Base-by-base conservation (phyloP, 768 basidiomycete genomes). In the Suillus brevipes region DNA sequence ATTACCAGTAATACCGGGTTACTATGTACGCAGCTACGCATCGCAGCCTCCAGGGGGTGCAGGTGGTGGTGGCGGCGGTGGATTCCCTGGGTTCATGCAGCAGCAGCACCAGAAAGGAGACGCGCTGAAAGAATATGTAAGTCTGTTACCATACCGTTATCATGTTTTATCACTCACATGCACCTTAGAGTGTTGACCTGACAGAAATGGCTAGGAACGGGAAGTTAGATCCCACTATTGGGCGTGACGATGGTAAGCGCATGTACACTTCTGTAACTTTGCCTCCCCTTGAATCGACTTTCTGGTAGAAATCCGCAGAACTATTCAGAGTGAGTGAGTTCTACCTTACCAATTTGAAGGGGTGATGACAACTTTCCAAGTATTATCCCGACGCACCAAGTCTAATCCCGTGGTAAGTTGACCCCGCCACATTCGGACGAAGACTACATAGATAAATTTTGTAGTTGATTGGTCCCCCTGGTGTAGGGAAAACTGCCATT, bases 401-500 rank as follows among this genome's bases (percentile, higher is more conserved):
- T 93, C 91, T 9, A 96, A 97, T 70, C 95, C 94, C 6, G 93
- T 96, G 68, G 91, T 88, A 76, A 60, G 88, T 23, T 9, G 23
- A 47, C 20, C 47, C 20, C 8, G 4, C 47, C 55, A 28, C 45
- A n/a, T 58, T 55, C 62, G 61, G 18, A 10, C 36, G 31, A 20
- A 9, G 13, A 37, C 37, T 38, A 31, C 31, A 31, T 31, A 14
- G 49, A 40, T 6, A 20, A 6, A 13, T 34, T 53, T 25, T 49
- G 10, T 65, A 91, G 89, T 83, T 92, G 55, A 91, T 93, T 62
- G 91, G 92, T 7, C 89, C 92, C 31, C 92, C 94, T 3, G 95
- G 95, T 64, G 93, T 95, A 14, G 95, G 95, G 0, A 97, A 97
- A 78, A 97, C 95, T 0, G 94, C 95, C 0, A 95, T 97, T 60